Percentiles rank a stretch among this genome's conserved stretches.
Evolutionary conservation across 2,329 filamentous ascomycete genomes (phyloP).

Genomic region (Aspergillus sp.): DNA sequence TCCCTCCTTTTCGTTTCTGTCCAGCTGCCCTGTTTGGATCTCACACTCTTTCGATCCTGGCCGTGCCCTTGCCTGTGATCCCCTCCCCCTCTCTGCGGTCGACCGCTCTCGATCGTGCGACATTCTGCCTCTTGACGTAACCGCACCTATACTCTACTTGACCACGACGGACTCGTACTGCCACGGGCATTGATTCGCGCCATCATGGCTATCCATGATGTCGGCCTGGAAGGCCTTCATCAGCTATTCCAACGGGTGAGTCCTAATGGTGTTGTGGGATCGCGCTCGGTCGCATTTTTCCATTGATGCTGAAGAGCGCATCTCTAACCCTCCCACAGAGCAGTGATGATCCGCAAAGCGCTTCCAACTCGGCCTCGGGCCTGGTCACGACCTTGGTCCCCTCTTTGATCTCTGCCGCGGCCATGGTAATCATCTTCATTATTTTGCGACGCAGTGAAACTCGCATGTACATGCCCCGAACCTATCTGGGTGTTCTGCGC

Average conservation of each 20-base stretch:
- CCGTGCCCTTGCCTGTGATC: neutral
- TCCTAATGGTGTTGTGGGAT: neutral
- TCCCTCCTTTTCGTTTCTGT: neutral
- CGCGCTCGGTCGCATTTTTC: neutral
- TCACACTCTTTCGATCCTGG: neutral
- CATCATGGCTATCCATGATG: constrained; percentile 21
- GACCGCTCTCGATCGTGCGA: neutral
- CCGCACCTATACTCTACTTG: neutral
- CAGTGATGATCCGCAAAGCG: constrained; percentile 16
- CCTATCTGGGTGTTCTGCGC: constrained; percentile 56
- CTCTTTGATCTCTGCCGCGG: constrained; percentile 46
- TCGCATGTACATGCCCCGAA: constrained; percentile 57
- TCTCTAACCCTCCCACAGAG: neutral
- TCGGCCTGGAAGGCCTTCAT: constrained; percentile 21
- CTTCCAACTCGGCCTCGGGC: constrained; percentile 45
- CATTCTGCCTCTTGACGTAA: neutral
- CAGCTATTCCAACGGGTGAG: constrained; percentile 24
- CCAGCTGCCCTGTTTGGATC: neutral
- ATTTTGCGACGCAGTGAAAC: constrained; percentile 52
- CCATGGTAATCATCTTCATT: constrained; percentile 53
- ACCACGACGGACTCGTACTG: neutral
- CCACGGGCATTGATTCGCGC: neutral
- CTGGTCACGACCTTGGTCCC: constrained; percentile 53
- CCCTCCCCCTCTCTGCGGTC: neutral
- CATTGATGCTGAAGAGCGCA: neutral